Evolutionary conservation across 495 filamentous ascomycete species (phyloP).

Genomic region (Geoglossum glabrum): DNA sequence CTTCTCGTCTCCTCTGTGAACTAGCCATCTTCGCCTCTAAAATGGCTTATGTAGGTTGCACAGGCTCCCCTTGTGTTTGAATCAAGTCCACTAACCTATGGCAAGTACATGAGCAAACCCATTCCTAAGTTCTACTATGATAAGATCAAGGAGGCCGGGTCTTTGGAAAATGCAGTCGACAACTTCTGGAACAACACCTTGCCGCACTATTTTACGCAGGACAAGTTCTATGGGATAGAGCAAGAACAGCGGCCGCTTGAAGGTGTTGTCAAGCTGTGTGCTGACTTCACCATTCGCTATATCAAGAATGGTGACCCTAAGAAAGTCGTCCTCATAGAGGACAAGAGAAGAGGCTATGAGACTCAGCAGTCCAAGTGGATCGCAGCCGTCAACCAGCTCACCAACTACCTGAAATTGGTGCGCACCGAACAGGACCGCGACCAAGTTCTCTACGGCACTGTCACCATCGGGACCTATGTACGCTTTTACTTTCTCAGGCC

Average conservation of each 20-base stretch:
- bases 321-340: constrained; percentile 7
- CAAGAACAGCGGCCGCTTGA: neutral
- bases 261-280: neutral
- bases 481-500: neutral
- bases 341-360: neutral
- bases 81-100: neutral
- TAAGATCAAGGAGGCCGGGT: neutral
- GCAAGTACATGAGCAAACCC: neutral
- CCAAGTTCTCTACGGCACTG: neutral
- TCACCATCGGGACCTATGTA: neutral
- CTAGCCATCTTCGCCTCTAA: neutral
- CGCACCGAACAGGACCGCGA: neutral
- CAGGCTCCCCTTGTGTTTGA: neutral
- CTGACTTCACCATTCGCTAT: neutral
- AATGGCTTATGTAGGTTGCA: neutral
- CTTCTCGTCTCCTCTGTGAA: too few species aligned
- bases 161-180: neutral
- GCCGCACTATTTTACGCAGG: neutral
- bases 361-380: neutral
- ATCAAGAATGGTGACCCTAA: neutral
- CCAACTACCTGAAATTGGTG: neutral
- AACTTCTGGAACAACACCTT: neutral
- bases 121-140: neutral
- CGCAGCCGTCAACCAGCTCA: neutral
- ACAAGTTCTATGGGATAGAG: neutral